Evolutionary conservation across 805 yeast species (phyloP).

Genomic region (Candida maris): DNA sequence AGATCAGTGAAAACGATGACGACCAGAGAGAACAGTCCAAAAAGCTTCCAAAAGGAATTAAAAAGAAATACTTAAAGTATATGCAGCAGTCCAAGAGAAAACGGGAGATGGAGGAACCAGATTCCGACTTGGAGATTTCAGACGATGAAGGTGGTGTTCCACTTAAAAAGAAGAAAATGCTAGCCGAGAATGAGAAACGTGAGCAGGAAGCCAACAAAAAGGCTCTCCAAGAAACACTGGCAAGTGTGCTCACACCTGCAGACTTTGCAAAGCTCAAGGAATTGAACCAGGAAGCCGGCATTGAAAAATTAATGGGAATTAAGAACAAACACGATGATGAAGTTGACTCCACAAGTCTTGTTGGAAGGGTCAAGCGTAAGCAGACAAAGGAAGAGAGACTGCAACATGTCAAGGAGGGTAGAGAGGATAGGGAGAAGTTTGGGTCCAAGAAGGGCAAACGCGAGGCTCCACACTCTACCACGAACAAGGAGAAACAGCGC

Average conservation of each 20-base stretch:
- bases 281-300: slow-evolving; percentile 78
- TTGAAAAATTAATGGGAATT: slow-evolving; percentile 69
- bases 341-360: slow-evolving; percentile 74
- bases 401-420: slow-evolving; percentile 83
- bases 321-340: slow-evolving; percentile 67
- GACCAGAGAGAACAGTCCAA: slow-evolving; percentile 33
- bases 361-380: slow-evolving; percentile 79
- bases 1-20: slow-evolving; percentile 49
- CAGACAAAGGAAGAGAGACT: slow-evolving; percentile 87
- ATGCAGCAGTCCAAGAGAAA: slow-evolving; percentile 30
- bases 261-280: slow-evolving; percentile 96
- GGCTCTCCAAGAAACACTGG: slow-evolving; percentile 52
- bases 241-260: slow-evolving; percentile 83
- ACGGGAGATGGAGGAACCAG: slow-evolving; percentile 32
- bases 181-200: slow-evolving; percentile 25
- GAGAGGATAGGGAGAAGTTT: slow-evolving; percentile 86
- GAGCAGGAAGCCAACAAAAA: slow-evolving; percentile 47
- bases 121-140: slow-evolving; percentile 51
- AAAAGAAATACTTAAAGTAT: slow-evolving; percentile 33
- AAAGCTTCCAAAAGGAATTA: slow-evolving; percentile 26
- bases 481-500: slow-evolving; percentile 93
- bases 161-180: slow-evolving; percentile 34
- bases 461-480: slow-evolving; percentile 79
- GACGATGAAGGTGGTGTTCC: slow-evolving; percentile 36
- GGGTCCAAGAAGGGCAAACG: slow-evolving; percentile 84